Evolutionary conservation across 129 eudicot species (phyloP).

Genomic region (Lactuca saligna): DNA sequence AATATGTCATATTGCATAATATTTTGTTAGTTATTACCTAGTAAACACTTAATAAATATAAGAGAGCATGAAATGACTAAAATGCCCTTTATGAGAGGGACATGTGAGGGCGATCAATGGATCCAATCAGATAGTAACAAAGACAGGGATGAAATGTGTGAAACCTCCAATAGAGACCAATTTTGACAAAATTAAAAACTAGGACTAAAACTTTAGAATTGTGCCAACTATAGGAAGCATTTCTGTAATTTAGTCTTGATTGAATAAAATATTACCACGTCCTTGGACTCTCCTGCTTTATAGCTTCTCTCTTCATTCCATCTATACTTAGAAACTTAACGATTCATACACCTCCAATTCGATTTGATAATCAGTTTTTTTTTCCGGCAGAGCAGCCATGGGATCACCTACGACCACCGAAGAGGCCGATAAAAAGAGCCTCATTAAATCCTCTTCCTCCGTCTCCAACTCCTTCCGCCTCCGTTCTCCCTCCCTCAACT

Average conservation of each 20-base stretch:
- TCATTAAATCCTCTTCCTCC: slow-evolving; percentile 25
- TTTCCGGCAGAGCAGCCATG: slow-evolving; percentile 9
- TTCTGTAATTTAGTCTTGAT: background rate
- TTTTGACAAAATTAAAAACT: too few relatives aligned
- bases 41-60: too few relatives aligned
- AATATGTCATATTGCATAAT: too few relatives aligned
- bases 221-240: too few relatives aligned
- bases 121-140: too few relatives aligned
- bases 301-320: slow-evolving; percentile 21
- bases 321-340: slow-evolving; percentile 26
- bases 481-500: slow-evolving; percentile 67
- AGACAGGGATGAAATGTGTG: too few relatives aligned
- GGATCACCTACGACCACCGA: slow-evolving; percentile 13
- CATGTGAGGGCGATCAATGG: too few relatives aligned
- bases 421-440: slow-evolving; percentile 11
- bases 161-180: too few relatives aligned
- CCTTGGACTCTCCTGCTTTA: slow-evolving; percentile 25
- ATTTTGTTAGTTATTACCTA: too few relatives aligned
- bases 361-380: background rate
- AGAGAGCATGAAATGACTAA: too few relatives aligned
- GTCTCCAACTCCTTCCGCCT: slow-evolving; percentile 45
- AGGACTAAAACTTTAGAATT: too few relatives aligned
- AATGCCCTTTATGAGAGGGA: too few relatives aligned
- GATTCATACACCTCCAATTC: slow-evolving; percentile 1
- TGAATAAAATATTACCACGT: slow-evolving; percentile 1